These are phyloP conservation scores for Xylaria venustula DNA, from an alignment of 495 filamentous ascomycete species.

Conservation along the genomic window DNA sequence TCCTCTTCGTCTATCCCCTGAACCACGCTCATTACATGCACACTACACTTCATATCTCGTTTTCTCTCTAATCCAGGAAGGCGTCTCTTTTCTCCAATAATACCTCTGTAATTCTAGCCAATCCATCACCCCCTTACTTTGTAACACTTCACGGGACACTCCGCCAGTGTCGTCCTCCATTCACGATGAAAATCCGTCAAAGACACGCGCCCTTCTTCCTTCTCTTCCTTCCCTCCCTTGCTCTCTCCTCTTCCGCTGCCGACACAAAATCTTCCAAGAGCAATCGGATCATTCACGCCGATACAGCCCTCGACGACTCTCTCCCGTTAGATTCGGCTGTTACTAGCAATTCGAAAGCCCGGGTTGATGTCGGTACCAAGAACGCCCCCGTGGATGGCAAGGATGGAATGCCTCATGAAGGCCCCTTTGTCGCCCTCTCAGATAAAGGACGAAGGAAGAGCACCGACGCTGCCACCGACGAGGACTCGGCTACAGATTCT, in stretches of 20 bases:
- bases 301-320: conserved; percentile 11
- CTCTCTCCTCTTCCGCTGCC: conserved; percentile 33
- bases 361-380: conserved; percentile 63
- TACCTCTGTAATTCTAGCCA: background rate
- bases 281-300: conserved; percentile 6
- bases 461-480: conserved; percentile 5
- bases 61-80: background rate
- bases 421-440: conserved; percentile 74
- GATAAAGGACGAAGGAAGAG: conserved; percentile 46
- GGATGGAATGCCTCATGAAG: conserved; percentile 91
- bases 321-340: conserved; percentile 27
- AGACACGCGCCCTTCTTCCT: conserved; percentile 41
- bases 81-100: background rate
- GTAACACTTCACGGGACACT: background rate
- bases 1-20: background rate
- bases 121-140: background rate
- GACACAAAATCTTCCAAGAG: conserved; percentile 18
- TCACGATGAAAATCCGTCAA: conserved; percentile 43
- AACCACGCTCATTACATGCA: background rate
- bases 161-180: background rate
- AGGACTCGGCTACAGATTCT: conserved; percentile 36
- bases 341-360: conserved; percentile 28
- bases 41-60: background rate
- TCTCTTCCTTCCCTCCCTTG: conserved; percentile 45
- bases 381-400: conserved; percentile 92